Evolutionary conservation across 306 rosid genomes (phyloP).

Genomic region (Rosa multiflora): DNA sequence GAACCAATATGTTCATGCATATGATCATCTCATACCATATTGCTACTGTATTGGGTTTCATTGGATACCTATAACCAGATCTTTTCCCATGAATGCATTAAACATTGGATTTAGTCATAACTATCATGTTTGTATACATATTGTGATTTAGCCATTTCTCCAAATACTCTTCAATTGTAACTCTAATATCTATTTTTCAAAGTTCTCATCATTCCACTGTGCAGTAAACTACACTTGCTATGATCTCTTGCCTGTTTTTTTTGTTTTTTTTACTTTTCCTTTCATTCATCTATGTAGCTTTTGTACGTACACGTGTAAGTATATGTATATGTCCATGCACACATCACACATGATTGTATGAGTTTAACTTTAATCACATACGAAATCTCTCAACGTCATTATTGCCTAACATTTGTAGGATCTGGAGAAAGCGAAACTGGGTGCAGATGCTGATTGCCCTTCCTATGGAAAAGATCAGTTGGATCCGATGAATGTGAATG

Average conservation of each 20-base stretch:
- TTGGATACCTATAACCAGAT: neutral
- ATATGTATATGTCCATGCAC: neutral
- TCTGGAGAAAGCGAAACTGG: slow-evolving; percentile 32
- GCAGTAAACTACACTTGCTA: neutral
- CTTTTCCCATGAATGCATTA: neutral
- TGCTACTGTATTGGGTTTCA: neutral
- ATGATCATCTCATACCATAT: neutral
- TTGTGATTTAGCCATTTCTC: neutral
- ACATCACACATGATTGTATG: neutral
- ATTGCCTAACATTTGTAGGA: slow-evolving; percentile 37
- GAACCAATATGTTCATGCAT: neutral
- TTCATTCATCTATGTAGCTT: neutral
- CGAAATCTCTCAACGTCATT: neutral
- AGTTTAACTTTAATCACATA: neutral
- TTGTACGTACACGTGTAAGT: neutral
- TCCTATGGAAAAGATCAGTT: slow-evolving; percentile 31
- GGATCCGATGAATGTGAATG: slow-evolving; percentile 23
- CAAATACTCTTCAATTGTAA: neutral
- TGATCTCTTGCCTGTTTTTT: neutral
- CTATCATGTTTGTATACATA: neutral
- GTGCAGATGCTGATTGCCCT: slow-evolving; percentile 31
- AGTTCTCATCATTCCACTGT: neutral
- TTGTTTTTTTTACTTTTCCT: neutral
- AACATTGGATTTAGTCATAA: neutral
- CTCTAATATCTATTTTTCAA: neutral